Conservation (phyloP, 306 rosid genomes). For the Lathyrus oleraceus region DNA sequence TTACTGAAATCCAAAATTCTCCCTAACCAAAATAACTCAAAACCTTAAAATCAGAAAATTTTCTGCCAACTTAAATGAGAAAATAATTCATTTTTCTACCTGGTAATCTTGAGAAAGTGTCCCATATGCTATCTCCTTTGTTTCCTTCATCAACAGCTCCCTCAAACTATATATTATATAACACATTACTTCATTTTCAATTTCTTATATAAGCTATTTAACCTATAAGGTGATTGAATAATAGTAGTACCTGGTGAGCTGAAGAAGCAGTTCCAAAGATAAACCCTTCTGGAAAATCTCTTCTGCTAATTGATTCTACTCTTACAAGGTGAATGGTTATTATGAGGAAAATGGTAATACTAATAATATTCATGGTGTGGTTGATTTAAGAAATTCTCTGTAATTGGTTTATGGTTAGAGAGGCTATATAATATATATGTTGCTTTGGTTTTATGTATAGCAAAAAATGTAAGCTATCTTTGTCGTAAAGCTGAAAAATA, state of each 20-base stretch:
- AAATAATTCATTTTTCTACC: constrained; percentile 40
- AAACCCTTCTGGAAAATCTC: constrained; percentile 82
- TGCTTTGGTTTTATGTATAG: constrained; percentile 34
- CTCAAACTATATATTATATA: constrained; percentile 64
- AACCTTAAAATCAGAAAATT: not conserved
- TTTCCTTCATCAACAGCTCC: constrained; percentile 92
- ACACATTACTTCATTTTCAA: constrained; percentile 8
- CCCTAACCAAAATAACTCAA: constrained; percentile 44
- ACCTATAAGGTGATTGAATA: not conserved
- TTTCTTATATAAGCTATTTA: not conserved
- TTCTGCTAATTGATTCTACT: constrained; percentile 66
- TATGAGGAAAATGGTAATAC: constrained; percentile 35
- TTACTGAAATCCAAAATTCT: constrained; percentile 93
- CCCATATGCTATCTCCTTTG: constrained; percentile 87
- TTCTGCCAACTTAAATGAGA: not conserved
- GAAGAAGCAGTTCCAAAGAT: constrained; percentile 95
- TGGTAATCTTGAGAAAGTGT: constrained; percentile 69
- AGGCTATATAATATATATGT: not conserved
- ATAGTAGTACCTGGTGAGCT: constrained; percentile 73
- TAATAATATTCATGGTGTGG: constrained; percentile 50
- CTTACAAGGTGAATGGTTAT: constrained; percentile 32
- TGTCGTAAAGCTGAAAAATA: constrained; percentile 45
- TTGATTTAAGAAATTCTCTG: constrained; percentile 24
- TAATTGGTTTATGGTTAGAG: constrained; percentile 3
- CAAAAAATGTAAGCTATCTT: constrained; percentile 38